Evolutionary conservation across 1,139 yeast species (phyloP).

Genomic region (Pichia sp.): DNA sequence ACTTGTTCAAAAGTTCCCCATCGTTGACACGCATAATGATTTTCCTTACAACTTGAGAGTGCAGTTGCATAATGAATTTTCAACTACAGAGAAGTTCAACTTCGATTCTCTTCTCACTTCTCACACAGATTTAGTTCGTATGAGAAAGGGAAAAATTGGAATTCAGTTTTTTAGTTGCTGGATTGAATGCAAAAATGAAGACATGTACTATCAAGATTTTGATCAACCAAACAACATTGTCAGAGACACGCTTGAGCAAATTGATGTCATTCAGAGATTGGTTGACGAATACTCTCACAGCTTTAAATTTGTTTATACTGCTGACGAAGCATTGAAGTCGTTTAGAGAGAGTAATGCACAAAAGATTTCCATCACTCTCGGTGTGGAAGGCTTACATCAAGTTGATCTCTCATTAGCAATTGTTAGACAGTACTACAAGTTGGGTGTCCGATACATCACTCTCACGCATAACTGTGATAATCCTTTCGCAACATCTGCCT

Average conservation of each 20-base stretch:
- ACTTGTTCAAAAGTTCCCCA: conserved; percentile 29
- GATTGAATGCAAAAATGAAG: conserved; percentile 37
- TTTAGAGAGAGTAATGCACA: conserved; percentile 26
- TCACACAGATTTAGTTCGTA: conserved; percentile 36
- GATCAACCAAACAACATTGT: conserved; percentile 36
- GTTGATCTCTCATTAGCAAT: conserved; percentile 42
- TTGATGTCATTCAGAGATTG: conserved; percentile 41
- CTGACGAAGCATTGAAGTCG: conserved; percentile 33
- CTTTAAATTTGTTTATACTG: conserved; percentile 33
- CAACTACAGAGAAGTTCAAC: conserved; percentile 27
- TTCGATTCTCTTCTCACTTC: conserved; percentile 31
- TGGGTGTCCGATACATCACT: conserved; percentile 47
- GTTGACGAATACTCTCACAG: conserved; percentile 33
- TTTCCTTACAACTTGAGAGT: conserved; percentile 38
- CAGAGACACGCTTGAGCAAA: conserved; percentile 46
- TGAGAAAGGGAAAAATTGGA: conserved; percentile 37
- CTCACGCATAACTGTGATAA: conserved; percentile 50
- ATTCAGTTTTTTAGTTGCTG: conserved; percentile 41
- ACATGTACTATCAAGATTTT: conserved; percentile 35
- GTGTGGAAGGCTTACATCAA: conserved; percentile 49
- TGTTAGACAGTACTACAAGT: conserved; percentile 38
- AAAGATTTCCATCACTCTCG: conserved; percentile 40
- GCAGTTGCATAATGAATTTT: conserved; percentile 38
- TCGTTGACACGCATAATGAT: conserved; percentile 44
- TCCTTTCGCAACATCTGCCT: conserved; percentile 49